phyloP scores from a whole-genome alignment of 768 basidiomycete species.

The Trametes elegans region DNA sequence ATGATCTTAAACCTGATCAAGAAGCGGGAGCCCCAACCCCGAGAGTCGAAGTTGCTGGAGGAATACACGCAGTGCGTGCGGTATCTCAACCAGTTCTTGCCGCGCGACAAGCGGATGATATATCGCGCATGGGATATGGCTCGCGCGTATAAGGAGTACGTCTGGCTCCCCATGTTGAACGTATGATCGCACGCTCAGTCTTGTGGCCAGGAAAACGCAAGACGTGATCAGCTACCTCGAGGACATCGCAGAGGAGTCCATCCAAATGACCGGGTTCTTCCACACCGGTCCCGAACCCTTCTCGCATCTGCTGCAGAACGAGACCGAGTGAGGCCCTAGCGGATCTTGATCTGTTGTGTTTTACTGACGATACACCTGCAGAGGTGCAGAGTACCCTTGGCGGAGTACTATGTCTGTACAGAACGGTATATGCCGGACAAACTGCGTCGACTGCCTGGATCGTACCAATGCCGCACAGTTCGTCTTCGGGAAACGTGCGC shows the following conservation, averaged over 20 bases:
- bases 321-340: slow-evolving; percentile 34
- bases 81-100: slow-evolving; percentile 95
- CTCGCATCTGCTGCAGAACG: slow-evolving; percentile 58
- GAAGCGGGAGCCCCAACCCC: slow-evolving; percentile 68
- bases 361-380: not conserved
- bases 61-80: slow-evolving; percentile 91
- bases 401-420: slow-evolving; percentile 76
- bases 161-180: not conserved
- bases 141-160: slow-evolving; percentile 90
- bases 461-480: slow-evolving; percentile 97
- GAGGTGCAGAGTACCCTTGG: slow-evolving; percentile 41
- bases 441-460: slow-evolving; percentile 97
- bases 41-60: slow-evolving; percentile 86
- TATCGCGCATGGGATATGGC: slow-evolving; percentile 98
- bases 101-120: slow-evolving; percentile 78
- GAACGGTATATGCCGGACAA: slow-evolving; percentile 88
- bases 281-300: slow-evolving; percentile 89
- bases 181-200: not conserved
- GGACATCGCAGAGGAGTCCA: slow-evolving; percentile 91
- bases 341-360: slow-evolving; percentile 1
- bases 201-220: slow-evolving; percentile 71
- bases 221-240: slow-evolving; percentile 95
- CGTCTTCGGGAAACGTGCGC: slow-evolving; percentile 90
- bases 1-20: slow-evolving; percentile 96
- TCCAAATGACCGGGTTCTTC: slow-evolving; percentile 91